Conservation (phyloP, 306 rosid species). For the Delonix regia region DNA sequence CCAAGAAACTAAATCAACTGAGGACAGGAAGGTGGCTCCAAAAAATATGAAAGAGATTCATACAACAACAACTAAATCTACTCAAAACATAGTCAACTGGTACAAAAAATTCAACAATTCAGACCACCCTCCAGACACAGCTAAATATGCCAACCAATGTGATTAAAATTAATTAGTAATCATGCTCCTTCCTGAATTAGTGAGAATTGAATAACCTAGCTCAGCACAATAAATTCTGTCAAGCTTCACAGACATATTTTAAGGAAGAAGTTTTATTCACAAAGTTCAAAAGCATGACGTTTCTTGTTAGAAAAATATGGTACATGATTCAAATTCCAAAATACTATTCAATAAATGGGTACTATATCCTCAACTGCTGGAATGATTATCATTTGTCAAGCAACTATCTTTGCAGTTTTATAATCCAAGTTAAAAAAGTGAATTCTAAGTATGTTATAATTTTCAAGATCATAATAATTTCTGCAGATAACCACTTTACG, state of each 20-base stretch:
- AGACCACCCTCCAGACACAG: slow-evolving; percentile 1
- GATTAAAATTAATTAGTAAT: neutral
- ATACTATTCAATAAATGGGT: neutral
- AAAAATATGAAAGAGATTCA: slow-evolving; percentile 21
- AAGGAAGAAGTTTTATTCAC: neutral
- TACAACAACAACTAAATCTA: slow-evolving; percentile 6
- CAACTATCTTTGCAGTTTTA: neutral
- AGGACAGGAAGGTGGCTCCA: neutral
- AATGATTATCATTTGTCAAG: neutral
- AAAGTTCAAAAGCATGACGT: neutral
- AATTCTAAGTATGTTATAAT: neutral
- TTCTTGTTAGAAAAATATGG: neutral
- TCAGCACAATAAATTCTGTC: neutral
- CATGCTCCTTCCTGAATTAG: neutral
- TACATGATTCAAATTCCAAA: slow-evolving; percentile 8
- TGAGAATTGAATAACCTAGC: neutral
- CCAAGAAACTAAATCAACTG: slow-evolving; percentile 26
- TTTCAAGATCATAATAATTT: neutral
- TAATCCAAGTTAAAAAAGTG: neutral
- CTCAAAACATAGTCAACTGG: neutral
- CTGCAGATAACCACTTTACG: slow-evolving; percentile 6
- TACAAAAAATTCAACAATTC: neutral
- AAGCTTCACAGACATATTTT: neutral
- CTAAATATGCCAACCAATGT: slow-evolving; percentile 6
- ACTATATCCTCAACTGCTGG: neutral